Evolutionary conservation across 345 rosid genomes (phyloP).

Genomic region (Isatis tinctoria): DNA sequence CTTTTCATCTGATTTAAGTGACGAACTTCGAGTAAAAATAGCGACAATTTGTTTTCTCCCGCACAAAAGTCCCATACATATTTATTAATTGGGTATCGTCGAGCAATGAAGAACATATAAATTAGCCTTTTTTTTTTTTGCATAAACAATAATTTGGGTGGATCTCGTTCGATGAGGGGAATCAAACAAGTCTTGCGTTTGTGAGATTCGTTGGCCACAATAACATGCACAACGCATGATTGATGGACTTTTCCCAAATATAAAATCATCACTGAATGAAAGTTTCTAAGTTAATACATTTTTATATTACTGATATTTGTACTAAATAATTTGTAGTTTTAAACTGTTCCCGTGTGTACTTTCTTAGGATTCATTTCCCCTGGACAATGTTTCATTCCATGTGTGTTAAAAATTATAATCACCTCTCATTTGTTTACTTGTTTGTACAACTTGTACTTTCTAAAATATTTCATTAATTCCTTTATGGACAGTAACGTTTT

Average conservation of each 20-base stretch:
- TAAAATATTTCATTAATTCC: neutral
- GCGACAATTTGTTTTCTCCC: neutral
- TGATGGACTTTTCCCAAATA: conserved; percentile 21
- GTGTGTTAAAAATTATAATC: conserved; percentile 1
- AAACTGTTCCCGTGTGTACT: conserved; percentile 17
- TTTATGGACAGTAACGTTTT: conserved; percentile 4
- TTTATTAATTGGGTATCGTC: neutral
- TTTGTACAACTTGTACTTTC: conserved; percentile 14
- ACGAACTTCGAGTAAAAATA: neutral
- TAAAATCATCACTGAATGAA: neutral
- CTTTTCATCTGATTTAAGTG: neutral
- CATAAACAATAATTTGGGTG: conserved; percentile 22
- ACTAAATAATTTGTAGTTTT: neutral
- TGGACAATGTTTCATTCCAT: conserved; percentile 31
- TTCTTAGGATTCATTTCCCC: conserved; percentile 30
- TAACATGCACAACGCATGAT: conserved; percentile 35
- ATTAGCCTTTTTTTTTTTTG: neutral
- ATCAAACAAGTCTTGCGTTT: conserved; percentile 25
- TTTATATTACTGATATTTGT: neutral
- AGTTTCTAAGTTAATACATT: neutral
- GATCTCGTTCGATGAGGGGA: conserved; percentile 25
- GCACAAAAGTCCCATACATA: neutral
- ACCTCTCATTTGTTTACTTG: conserved; percentile 11
- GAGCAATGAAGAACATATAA: neutral
- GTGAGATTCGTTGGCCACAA: conserved; percentile 34